Percentiles rank a stretch among this genome's conserved stretches.
These are phyloP conservation scores for Malus sylvestris DNA, from an alignment of 306 rosid species.

Conservation along the genomic window DNA sequence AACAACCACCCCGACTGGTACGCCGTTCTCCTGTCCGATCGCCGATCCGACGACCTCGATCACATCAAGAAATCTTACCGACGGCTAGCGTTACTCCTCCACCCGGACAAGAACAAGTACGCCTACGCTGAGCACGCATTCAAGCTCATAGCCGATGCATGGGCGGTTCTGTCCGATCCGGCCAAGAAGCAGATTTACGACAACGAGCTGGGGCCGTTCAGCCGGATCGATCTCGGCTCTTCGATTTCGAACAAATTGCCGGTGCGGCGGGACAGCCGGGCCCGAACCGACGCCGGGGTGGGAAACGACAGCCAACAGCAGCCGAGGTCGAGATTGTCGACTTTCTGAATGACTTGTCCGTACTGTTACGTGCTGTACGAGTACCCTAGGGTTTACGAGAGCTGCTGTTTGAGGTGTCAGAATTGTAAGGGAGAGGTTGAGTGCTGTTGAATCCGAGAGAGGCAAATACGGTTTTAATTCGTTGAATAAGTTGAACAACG, in stretches of 20 bases:
- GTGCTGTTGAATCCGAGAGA: too few relatives aligned
- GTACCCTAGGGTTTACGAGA: slow-evolving; percentile 66
- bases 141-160: slow-evolving; percentile 70
- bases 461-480: too few relatives aligned
- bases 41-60: slow-evolving; percentile 47
- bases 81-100: slow-evolving; percentile 68
- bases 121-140: slow-evolving; percentile 63
- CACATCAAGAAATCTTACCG: slow-evolving; percentile 63
- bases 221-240: slow-evolving; percentile 28
- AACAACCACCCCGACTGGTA: slow-evolving; percentile 72
- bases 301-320: background rate
- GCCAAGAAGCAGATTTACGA: slow-evolving; percentile 50
- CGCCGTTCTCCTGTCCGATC: slow-evolving; percentile 58
- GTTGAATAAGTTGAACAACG: too few relatives aligned
- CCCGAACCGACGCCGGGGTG: background rate
- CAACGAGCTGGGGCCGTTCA: slow-evolving; percentile 36
- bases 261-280: slow-evolving; percentile 35
- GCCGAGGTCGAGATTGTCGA: slow-evolving; percentile 31
- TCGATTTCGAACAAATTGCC: slow-evolving; percentile 31
- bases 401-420: slow-evolving; percentile 76
- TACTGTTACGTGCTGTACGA: slow-evolving; percentile 64
- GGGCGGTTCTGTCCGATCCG: slow-evolving; percentile 68
- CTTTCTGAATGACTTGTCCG: slow-evolving; percentile 94
- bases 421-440: slow-evolving; percentile 26
- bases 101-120: slow-evolving; percentile 74